Evolutionary conservation across 1,139 yeast genomes (phyloP).

Genomic region (Suhomyces choctaworum): DNA sequence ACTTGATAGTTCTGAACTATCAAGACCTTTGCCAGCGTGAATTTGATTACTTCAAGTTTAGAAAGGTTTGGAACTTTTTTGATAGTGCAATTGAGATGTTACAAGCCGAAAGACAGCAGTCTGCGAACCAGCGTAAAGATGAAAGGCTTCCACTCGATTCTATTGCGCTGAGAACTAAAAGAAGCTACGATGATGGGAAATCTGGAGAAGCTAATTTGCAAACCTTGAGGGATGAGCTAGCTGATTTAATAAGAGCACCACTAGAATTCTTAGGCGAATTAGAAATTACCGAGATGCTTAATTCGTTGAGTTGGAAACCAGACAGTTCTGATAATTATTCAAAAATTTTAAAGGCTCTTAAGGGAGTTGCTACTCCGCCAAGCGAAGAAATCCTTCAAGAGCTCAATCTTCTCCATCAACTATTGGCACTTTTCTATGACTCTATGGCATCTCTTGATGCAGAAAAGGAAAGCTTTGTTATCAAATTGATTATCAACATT

Average conservation of each 20-base stretch:
- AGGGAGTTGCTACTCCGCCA: not conserved
- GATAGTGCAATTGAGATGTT: conserved; percentile 31
- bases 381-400: conserved; percentile 2
- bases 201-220: conserved; percentile 9
- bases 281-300: conserved; percentile 23
- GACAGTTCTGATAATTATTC: not conserved
- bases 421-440: conserved; percentile 3
- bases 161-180: conserved; percentile 18
- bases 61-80: conserved; percentile 40
- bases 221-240: conserved; percentile 33
- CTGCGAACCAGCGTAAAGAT: not conserved
- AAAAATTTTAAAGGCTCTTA: not conserved
- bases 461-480: conserved; percentile 10
- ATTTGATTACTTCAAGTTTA: conserved; percentile 34
- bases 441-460: conserved; percentile 4
- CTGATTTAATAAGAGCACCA: conserved; percentile 18
- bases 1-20: conserved; percentile 34
- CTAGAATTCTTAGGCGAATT: conserved; percentile 15
- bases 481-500: conserved; percentile 21
- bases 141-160: conserved; percentile 21
- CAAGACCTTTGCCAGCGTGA: conserved; percentile 39
- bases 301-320: conserved; percentile 1
- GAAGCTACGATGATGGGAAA: conserved; percentile 3
- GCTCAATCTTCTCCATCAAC: conserved; percentile 3
- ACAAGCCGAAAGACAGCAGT: conserved; percentile 1